Percentiles rank a stretch among this genome's conserved stretches.
These are phyloP conservation scores for Penicillium sp. DNA, from an alignment of 2,329 filamentous ascomycete genomes.

Conservation along the genomic window DNA sequence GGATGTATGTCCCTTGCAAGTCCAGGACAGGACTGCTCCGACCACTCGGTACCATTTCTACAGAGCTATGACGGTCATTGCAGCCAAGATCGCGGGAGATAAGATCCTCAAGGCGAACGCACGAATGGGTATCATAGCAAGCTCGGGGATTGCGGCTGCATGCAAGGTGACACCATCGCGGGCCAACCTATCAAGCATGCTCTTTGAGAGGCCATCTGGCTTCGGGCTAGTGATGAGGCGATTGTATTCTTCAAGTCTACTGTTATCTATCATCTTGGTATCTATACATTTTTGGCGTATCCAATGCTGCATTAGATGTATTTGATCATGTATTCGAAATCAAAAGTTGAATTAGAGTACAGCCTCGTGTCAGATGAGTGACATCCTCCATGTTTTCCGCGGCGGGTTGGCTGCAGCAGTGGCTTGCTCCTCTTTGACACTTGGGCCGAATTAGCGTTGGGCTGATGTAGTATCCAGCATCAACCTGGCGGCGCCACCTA, in stretches of 20 bases:
- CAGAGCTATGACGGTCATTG: background rate
- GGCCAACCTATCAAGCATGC: background rate
- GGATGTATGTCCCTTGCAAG: too few species aligned
- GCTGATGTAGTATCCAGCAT: background rate
- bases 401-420: conserved; percentile 6
- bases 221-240: background rate
- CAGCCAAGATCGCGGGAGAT: background rate
- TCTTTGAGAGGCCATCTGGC: background rate
- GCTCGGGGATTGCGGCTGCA: background rate
- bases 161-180: background rate
- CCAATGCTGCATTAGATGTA: background rate
- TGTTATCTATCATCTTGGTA: background rate
- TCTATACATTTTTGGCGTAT: too few species aligned
- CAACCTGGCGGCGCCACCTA: conserved; percentile 3
- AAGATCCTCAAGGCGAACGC: background rate
- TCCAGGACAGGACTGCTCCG: background rate
- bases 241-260: background rate
- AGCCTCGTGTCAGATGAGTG: background rate
- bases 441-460: background rate
- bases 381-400: background rate
- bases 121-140: background rate
- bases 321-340: background rate
- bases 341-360: background rate
- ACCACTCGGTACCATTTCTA: background rate
- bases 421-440: background rate